Evolutionary conservation across 2,329 filamentous ascomycete genomes (phyloP).

Genomic region (Arthroderma sp.): DNA sequence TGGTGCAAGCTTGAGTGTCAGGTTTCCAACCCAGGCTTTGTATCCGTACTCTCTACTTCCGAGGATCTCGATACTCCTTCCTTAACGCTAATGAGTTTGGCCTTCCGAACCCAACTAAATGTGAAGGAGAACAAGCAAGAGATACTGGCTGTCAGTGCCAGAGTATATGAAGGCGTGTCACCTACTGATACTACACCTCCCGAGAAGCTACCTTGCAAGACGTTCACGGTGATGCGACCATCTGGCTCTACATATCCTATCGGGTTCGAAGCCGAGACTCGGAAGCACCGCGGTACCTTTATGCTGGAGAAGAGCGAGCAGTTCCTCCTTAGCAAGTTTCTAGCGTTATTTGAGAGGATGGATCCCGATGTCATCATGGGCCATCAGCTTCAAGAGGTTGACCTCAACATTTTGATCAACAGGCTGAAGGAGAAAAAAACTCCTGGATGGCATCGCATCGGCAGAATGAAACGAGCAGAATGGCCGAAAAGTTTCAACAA

Average conservation of each 20-base stretch:
- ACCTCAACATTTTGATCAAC: conserved; percentile 81
- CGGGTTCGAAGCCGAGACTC: conserved; percentile 68
- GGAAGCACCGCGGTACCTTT: conserved; percentile 62
- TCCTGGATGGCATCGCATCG: conserved; percentile 87
- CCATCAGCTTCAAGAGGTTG: conserved; percentile 92
- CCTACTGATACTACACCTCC: conserved; percentile 77
- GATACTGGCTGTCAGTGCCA: conserved; percentile 77
- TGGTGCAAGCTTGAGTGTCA: conserved; percentile 93
- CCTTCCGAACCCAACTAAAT: conserved; percentile 78
- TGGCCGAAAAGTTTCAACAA: conserved; percentile 85
- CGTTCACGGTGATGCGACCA: conserved; percentile 83
- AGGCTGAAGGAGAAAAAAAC: conserved; percentile 82
- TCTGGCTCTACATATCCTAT: conserved; percentile 62
- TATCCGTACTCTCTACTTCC: conserved; percentile 59
- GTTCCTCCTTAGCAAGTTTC: conserved; percentile 73
- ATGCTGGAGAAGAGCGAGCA: conserved; percentile 72
- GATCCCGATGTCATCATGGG: conserved; percentile 92
- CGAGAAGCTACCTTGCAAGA: conserved; percentile 76
- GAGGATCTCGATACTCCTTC: conserved; percentile 75
- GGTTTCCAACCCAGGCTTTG: conserved; percentile 61
- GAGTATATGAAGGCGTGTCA: conserved; percentile 82
- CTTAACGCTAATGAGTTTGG: conserved; percentile 89
- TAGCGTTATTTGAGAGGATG: conserved; percentile 73
- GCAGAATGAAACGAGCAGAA: conserved; percentile 64
- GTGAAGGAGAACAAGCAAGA: conserved; percentile 92